phyloP scores from a whole-genome alignment of 257 asterid species.

The Solanum chiquidenum region DNA sequence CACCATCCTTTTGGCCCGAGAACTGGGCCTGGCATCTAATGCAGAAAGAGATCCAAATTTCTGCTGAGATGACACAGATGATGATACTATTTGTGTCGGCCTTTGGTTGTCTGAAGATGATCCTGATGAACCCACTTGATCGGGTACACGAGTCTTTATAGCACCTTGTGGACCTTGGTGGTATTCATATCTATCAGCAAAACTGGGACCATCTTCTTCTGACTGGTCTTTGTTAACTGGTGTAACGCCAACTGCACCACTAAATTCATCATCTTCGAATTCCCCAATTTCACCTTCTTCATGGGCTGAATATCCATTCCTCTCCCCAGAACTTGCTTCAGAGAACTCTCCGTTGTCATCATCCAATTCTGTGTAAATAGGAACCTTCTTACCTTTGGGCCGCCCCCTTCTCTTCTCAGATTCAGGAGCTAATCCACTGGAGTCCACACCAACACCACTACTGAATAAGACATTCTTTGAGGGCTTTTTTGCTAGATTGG shows the following conservation, averaged over 20 bases:
- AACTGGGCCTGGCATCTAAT: slow-evolving; percentile 69
- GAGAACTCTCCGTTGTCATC: slow-evolving; percentile 79
- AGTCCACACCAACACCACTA: slow-evolving; percentile 32
- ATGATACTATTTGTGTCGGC: slow-evolving; percentile 46
- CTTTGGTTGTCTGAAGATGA: slow-evolving; percentile 76
- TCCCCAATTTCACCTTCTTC: slow-evolving; percentile 81
- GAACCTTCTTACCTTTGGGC: slow-evolving; percentile 68
- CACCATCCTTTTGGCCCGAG: slow-evolving; percentile 79
- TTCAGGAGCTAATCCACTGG: slow-evolving; percentile 54
- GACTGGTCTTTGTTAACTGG: slow-evolving; percentile 50
- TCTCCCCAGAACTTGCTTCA: slow-evolving; percentile 79
- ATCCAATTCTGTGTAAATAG: slow-evolving; percentile 87
- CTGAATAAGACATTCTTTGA: slow-evolving; percentile 44
- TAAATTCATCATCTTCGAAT: slow-evolving; percentile 73
- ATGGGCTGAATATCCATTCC: slow-evolving; percentile 56
- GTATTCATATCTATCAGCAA: slow-evolving; percentile 50
- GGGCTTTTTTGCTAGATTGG: slow-evolving; percentile 77
- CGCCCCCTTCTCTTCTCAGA: slow-evolving; percentile 77
- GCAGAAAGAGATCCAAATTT: slow-evolving; percentile 99
- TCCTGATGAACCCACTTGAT: slow-evolving; percentile 78
- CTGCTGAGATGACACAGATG: slow-evolving; percentile 93
- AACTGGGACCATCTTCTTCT: slow-evolving; percentile 61
- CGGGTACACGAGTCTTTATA: slow-evolving; percentile 34
- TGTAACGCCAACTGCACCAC: slow-evolving; percentile 36
- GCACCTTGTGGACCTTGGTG: slow-evolving; percentile 38